Base-by-base conservation (phyloP, 305 asterid genomes). In the Caryopteris hybrid region DNA sequence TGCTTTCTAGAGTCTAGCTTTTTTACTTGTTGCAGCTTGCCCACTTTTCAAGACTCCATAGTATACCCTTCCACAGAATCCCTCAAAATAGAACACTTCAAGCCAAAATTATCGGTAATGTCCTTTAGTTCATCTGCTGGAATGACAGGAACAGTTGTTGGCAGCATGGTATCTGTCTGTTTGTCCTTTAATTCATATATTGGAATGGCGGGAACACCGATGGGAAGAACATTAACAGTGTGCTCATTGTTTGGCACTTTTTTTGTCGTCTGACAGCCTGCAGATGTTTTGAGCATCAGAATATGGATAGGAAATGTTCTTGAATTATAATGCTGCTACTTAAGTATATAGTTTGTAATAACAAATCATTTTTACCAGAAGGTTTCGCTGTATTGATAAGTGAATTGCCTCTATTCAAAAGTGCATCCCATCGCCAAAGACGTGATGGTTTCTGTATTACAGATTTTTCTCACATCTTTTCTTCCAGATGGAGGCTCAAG, bases 1-100 rank as follows among this genome's bases (percentile, higher is more conserved):
- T 76, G 84, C 76, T 75, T 81, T 75, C 81, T 82, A 38, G 79
- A 80, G 69, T 82, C 85, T 27, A 86, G 69, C 74, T 76, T 80
- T 60, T 47, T 80, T 84, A 38, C 82, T 69, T 18, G 85, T 87
- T n/a, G 80, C 85, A 6, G 69, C 76, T 33, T 75, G 81, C 14
- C 78, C 89, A 52, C 33, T 80, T 70, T 55, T 61, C 65, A 85
- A 55, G 53, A 80, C 58, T 41, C 85, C 87, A 68, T 63, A 62
- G 64, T 74, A 86, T 41, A 84, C 89, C 65, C n/a, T n/a, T n/a
- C 69, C 86, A 51, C 71, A 68, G 38, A 76, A 80, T 6, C 86
- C 86, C 66, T 86, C 81, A 46, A 85, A 51, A 84, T 77, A 14
- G 80, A 76, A 72, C 80, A 72, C 33, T 47, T 1, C 0, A 8